Base-by-base conservation (phyloP, 805 yeast species). In the Kazachstania kunashirensis region DNA sequence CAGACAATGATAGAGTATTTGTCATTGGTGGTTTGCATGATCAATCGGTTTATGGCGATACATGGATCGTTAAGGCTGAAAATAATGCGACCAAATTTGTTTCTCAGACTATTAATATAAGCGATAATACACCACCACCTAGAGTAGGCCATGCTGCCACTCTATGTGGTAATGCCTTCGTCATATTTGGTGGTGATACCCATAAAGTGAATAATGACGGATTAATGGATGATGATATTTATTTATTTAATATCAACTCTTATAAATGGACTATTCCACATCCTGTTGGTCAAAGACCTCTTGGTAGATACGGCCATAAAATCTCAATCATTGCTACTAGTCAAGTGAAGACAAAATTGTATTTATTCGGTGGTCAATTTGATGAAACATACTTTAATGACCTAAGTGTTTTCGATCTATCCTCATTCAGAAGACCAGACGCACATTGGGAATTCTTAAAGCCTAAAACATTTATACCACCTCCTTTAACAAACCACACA, bases 171-270 rank as follows among this genome's bases (percentile, higher is more conserved):
- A 89, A 88, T 53, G 97, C 97, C 1, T 92, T 80, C 52, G 86
- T 92, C 31, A 75, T 92, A 11, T 89, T 84, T 61, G 98, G 97
- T 24, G 99, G 99, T 51, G 98, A 92, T 56, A 92, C 97, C 1
- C 82, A 78, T 27, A 72, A 73, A 47, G 81, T 77, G 34, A 79
- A 86, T 24, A 85, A 81, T 52, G 72, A 71, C 33, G 85, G 85
- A 5, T 76, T 74, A 39, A 78, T 94, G 46, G 99, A 92, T 61
- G 88, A 89, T 61, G 84, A 83, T 54, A 66, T 92, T 42, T 92
- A 92, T 58, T 70, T 92, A 50, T 81, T 92, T 65, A 82, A 83
- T 58, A 79, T 82, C 43, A 76, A 79, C 34, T 75, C 88, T 2
- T 66, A 75, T 44, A 77, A 78, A 49, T 82, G 92, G 89, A 79